Conservation (phyloP, 495 filamentous ascomycete species). For the Acidomyces sp. region DNA sequence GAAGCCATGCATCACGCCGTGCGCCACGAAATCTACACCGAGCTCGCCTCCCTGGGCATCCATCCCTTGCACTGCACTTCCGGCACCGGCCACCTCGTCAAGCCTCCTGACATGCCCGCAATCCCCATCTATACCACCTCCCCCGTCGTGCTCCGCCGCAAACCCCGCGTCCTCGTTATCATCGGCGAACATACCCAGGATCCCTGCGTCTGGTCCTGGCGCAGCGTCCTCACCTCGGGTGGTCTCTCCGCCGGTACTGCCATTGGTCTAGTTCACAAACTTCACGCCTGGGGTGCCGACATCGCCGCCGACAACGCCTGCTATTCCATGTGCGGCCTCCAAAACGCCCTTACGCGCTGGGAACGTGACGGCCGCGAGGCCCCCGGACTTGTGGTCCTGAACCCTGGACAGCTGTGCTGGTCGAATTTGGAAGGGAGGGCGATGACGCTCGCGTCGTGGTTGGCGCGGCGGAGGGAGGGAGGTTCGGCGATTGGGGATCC, state of each 20-base stretch:
- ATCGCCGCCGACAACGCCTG: neutral
- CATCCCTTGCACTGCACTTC: neutral
- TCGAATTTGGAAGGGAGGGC: slow-evolving; percentile 20
- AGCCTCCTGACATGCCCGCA: slow-evolving; percentile 37
- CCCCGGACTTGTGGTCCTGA: slow-evolving; percentile 29
- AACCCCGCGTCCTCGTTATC: slow-evolving; percentile 56
- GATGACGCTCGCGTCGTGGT: slow-evolving; percentile 23
- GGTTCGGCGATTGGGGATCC: slow-evolving; percentile 18
- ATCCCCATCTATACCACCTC: slow-evolving; percentile 53
- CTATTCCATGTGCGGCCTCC: too few relatives aligned
- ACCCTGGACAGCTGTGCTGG: slow-evolving; percentile 28
- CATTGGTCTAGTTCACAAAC: slow-evolving; percentile 37
- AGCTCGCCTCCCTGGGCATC: slow-evolving; percentile 7
- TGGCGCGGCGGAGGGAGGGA: slow-evolving; percentile 16
- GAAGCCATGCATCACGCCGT: slow-evolving; percentile 46
- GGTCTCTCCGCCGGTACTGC: slow-evolving; percentile 43
- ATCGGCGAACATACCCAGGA: slow-evolving; percentile 59
- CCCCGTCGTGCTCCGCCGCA: slow-evolving; percentile 38
- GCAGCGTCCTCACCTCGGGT: slow-evolving; percentile 41
- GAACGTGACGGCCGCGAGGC: neutral
- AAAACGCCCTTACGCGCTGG: neutral
- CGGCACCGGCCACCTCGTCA: slow-evolving; percentile 21
- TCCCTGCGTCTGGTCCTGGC: slow-evolving; percentile 60
- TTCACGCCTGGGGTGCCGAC: slow-evolving; percentile 10
- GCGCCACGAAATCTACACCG: slow-evolving; percentile 1